Base-by-base conservation (phyloP, 2,329 filamentous ascomycete genomes). In the Aureobasidium namibiae region DNA sequence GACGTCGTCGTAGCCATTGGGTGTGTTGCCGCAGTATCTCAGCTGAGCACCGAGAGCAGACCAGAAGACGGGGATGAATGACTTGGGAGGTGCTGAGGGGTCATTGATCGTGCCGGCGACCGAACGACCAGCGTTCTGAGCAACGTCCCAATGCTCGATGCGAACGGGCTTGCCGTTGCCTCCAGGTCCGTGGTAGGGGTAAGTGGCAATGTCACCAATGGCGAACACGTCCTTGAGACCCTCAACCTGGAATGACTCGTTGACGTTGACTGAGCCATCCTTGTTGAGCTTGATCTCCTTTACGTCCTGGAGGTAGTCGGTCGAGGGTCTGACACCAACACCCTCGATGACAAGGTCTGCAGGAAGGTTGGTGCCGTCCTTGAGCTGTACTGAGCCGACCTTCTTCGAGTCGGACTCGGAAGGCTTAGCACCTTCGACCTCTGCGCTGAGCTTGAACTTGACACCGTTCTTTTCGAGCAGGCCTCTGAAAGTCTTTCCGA, bases 141-240 rank as follows among this genome's bases (percentile, higher is more conserved):
- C 94, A 2, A 99, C 94, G 74, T 96, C 92, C 94, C 94, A 99
- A 72, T 99, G 94, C 78, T 99, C 94, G 69, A 97, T 96, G 63
- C 94, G 87, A 0, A 88, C 83, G 18, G 81, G 80, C 45, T 80
- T 80, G 63, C 89, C 90, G 16, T 87, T 81, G 26, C 90, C 87
- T 24, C 89, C 91, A 0, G 94, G 94, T 1, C 94, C 94, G 71
- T 90, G 82, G 77, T 99, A 99, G 0, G 94, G 94, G 73, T 90
- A 96, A 0, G 89, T 92, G 13, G 94, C 92, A 63, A 99, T 97
- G 71, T 99, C 94, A 56, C 92, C 92, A 62, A 99, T 84, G 14
- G 94, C 94, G 69, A 89, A 99, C 54, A 96, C 91, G 64, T 92
- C 88, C 67, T 88, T 81, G 4, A 94, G 74, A 0, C 89, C 89